A percentile compares a stretch with the other conserved stretches of the same genome.
Conservation (phyloP, 805 yeast genomes). For the Cyberlindnera mycetangii region DNA sequence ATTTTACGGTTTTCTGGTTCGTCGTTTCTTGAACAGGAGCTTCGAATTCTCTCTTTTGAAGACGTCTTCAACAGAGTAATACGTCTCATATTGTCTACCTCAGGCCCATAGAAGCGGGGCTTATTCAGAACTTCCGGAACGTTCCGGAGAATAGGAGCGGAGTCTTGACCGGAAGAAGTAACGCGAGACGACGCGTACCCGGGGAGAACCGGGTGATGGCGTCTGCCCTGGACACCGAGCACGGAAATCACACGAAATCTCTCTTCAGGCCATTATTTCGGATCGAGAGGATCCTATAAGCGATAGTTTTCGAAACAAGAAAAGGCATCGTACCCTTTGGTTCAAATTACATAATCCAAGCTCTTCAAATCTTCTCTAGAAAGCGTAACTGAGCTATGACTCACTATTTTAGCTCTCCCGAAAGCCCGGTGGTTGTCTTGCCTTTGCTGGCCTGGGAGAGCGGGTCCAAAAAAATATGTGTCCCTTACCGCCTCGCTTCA, state of each 20-base stretch:
- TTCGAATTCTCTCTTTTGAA: background rate
- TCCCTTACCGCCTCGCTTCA: background rate
- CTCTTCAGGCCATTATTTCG: too few species aligned
- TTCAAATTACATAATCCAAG: too few species aligned
- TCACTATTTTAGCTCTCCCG: background rate
- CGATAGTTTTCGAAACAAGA: too few species aligned
- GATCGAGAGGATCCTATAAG: too few species aligned
- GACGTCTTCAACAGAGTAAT: too few species aligned
- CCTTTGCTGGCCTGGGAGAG: background rate
- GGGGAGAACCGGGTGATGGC: background rate
- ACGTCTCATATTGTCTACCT: too few species aligned
- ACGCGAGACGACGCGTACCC: conserved; percentile 2
- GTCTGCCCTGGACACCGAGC: background rate
- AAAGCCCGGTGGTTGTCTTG: background rate
- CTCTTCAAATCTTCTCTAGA: background rate
- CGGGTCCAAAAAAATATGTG: background rate
- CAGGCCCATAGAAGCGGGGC: background rate
- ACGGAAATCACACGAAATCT: background rate
- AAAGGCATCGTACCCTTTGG: too few species aligned
- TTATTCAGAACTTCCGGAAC: background rate
- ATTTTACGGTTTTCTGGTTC: background rate
- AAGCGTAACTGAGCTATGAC: background rate
- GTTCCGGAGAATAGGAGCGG: conserved; percentile 5
- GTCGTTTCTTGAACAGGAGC: background rate
- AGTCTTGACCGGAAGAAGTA: background rate